phyloP scores from a whole-genome alignment of 192 early-diverging fungal genomes.

The Linnemannia zychae region DNA sequence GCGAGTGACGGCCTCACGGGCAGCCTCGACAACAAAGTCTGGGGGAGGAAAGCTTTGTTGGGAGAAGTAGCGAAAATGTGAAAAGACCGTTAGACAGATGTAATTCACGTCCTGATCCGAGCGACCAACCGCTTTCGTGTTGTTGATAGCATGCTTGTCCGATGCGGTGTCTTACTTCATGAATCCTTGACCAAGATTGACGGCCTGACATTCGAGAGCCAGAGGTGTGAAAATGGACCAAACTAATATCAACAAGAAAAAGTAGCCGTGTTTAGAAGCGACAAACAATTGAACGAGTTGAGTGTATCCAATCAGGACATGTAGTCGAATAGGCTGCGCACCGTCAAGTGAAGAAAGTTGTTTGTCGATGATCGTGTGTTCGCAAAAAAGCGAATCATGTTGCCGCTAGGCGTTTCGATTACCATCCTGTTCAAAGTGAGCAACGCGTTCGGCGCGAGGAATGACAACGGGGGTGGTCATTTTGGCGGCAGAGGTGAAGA shows the following conservation, averaged over 20 bases:
- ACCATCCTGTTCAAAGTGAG: slow-evolving; percentile 72
- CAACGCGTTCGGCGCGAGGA: slow-evolving; percentile 59
- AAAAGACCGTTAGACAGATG: slow-evolving; percentile 11
- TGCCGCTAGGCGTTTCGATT: background rate
- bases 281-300: background rate
- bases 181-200: slow-evolving; percentile 94
- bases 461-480: slow-evolving; percentile 28
- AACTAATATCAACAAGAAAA: slow-evolving; percentile 62
- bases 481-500: slow-evolving; percentile 15
- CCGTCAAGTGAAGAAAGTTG: background rate
- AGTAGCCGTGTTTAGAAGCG: background rate
- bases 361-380: background rate
- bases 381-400: background rate
- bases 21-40: slow-evolving; percentile 86
- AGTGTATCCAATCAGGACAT: background rate
- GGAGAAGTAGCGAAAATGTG: background rate
- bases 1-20: slow-evolving; percentile 72
- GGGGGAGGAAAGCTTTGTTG: slow-evolving; percentile 84
- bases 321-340: background rate
- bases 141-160: background rate
- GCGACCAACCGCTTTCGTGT: background rate
- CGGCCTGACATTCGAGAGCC: slow-evolving; percentile 84
- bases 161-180: slow-evolving; percentile 68
- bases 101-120: background rate
- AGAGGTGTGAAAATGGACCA: slow-evolving; percentile 93